phyloP scores from a whole-genome alignment of 768 basidiomycete genomes.

The Serendipita sp. region DNA sequence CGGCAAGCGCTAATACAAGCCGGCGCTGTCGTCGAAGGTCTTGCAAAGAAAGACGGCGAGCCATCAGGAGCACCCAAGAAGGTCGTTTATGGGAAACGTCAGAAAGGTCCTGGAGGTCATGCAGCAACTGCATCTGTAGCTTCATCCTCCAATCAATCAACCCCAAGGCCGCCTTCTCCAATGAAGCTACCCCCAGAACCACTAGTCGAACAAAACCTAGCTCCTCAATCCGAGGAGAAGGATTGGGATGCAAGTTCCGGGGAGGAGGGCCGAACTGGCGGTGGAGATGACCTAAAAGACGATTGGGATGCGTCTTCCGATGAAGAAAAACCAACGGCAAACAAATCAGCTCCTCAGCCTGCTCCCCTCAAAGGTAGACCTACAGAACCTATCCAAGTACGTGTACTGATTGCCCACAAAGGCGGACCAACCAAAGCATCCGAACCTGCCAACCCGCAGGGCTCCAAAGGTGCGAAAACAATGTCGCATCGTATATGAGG shows the following conservation, averaged over 20 bases:
- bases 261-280: constrained; percentile 19
- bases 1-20: constrained; percentile 80
- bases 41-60: constrained; percentile 41
- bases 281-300: constrained; percentile 17
- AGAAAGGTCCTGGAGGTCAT: constrained; percentile 33
- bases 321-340: constrained; percentile 28
- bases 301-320: constrained; percentile 54
- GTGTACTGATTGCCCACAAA: too few species aligned
- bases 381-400: too few species aligned
- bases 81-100: constrained; percentile 67
- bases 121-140: constrained; percentile 25
- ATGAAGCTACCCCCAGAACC: constrained; percentile 20
- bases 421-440: too few species aligned
- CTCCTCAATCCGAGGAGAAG: constrained; percentile 13
- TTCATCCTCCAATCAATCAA: constrained; percentile 28
- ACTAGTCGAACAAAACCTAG: constrained; percentile 18
- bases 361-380: too few species aligned
- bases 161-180: constrained; percentile 14
- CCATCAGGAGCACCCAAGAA: constrained; percentile 40
- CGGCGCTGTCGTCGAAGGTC: constrained; percentile 78
- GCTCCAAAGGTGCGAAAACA: constrained; percentile 15
- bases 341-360: neutral
- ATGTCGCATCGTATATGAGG: constrained; percentile 17
- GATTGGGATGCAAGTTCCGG: constrained; percentile 21
- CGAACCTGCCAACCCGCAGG: too few species aligned